A percentile compares a stretch with the other conserved stretches of the same genome.
Evolutionary conservation across 75 land plant genomes (phyloP).

Genomic region (Isoetes taiwanensis): DNA sequence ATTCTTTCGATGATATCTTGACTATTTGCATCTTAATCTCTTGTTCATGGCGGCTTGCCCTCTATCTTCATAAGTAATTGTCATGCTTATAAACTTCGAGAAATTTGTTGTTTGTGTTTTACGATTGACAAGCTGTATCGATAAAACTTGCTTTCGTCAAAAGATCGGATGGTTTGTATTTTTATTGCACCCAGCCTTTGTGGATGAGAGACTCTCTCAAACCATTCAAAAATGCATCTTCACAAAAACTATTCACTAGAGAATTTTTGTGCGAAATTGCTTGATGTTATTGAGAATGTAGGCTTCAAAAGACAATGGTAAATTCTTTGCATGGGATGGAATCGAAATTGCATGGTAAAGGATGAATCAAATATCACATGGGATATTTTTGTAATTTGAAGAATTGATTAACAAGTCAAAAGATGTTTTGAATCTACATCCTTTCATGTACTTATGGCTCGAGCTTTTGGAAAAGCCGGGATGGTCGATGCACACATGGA

Average conservation of each 20-base stretch:
- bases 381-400: no score
- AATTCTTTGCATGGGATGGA: constrained; percentile 96
- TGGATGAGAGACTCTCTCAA: constrained; percentile 72
- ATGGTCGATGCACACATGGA: no score
- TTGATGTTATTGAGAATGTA: constrained; percentile 47
- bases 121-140: constrained; percentile 69
- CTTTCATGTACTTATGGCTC: no score
- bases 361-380: no score
- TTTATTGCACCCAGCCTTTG: constrained; percentile 82
- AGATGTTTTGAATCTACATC: no score
- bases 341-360: constrained; percentile 86
- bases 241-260: constrained; percentile 63
- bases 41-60: no score
- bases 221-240: constrained; percentile 74
- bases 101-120: not conserved
- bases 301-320: constrained; percentile 62
- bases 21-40: no score
- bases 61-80: no score
- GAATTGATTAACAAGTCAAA: no score
- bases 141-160: constrained; percentile 54
- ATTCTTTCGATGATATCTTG: no score
- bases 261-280: constrained; percentile 68
- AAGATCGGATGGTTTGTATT: constrained; percentile 59
- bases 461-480: no score
- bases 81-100: no score